Conservation (phyloP, 2,329 filamentous ascomycete genomes). For the Colletotrichum lupini region DNA sequence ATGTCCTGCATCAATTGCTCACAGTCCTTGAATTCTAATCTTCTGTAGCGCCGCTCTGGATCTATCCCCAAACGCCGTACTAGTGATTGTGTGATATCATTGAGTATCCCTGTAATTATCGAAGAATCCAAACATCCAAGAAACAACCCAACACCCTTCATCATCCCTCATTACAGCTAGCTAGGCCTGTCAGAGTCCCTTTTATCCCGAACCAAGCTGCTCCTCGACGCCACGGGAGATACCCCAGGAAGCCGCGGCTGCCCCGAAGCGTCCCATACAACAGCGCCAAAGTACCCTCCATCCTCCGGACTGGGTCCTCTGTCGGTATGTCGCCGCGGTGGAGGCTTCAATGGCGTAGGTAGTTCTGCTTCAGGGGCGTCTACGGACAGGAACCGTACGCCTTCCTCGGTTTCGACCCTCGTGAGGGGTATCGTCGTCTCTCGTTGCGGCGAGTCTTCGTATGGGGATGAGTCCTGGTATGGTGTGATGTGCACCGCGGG, state of each 20-base stretch:
- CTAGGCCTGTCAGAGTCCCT: background rate
- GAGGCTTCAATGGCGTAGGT: conserved; percentile 20
- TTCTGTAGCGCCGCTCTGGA: too few relatives aligned
- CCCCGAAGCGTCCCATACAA: background rate
- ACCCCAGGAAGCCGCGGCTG: background rate
- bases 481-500: background rate
- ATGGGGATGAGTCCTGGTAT: background rate
- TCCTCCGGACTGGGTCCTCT: background rate
- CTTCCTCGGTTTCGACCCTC: conserved; percentile 23
- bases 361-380: background rate
- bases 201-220: background rate
- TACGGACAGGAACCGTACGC: conserved; percentile 5
- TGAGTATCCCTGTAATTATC: background rate
- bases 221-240: background rate
- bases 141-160: background rate
- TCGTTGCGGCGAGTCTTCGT: background rate
- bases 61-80: too few relatives aligned
- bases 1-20: too few relatives aligned
- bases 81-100: background rate
- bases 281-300: background rate
- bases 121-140: background rate
- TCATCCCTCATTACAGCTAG: background rate
- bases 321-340: conserved; percentile 9
- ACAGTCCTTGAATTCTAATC: too few relatives aligned
- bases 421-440: conserved; percentile 3